Percentiles rank a stretch among this genome's conserved stretches.
Conservation (phyloP, 192 early-diverging fungal genomes). For the Rhizophagus clarus region DNA sequence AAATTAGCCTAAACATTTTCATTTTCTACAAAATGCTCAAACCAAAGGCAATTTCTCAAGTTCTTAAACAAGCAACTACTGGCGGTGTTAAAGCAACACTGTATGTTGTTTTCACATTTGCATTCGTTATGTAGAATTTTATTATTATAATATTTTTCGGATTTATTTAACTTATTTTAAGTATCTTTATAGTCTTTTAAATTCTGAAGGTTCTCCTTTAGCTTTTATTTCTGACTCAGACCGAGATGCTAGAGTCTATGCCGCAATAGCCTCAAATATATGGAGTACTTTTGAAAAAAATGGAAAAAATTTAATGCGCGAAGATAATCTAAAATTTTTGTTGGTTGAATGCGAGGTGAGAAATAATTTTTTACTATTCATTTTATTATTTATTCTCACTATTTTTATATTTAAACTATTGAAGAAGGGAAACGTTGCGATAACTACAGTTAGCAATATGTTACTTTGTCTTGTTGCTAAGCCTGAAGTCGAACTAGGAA, state of each 20-base stretch:
- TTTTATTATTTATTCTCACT: not conserved
- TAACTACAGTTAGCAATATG: slow-evolving; percentile 52
- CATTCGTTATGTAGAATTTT: too few relatives aligned
- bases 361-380: not conserved
- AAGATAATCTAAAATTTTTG: slow-evolving; percentile 42
- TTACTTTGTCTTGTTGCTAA: slow-evolving; percentile 57
- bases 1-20: too few relatives aligned
- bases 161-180: not conserved
- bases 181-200: slow-evolving; percentile 48
- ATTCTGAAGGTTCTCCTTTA: slow-evolving; percentile 57
- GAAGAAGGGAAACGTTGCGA: slow-evolving; percentile 50
- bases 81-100: slow-evolving; percentile 56
- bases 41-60: slow-evolving; percentile 64
- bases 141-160: too few relatives aligned
- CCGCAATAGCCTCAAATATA: slow-evolving; percentile 61
- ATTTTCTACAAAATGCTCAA: slow-evolving; percentile 49
- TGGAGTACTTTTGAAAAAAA: slow-evolving; percentile 59
- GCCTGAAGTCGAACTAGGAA: slow-evolving; percentile 50
- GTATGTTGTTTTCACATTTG: slow-evolving; percentile 34
- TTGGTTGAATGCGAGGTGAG: slow-evolving; percentile 54
- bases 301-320: slow-evolving; percentile 33
- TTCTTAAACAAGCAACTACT: slow-evolving; percentile 56
- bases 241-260: slow-evolving; percentile 54
- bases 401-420: not conserved
- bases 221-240: slow-evolving; percentile 59